phyloP scores from a whole-genome alignment of 2,329 filamentous ascomycete genomes.

The Clarireedia sp. region DNA sequence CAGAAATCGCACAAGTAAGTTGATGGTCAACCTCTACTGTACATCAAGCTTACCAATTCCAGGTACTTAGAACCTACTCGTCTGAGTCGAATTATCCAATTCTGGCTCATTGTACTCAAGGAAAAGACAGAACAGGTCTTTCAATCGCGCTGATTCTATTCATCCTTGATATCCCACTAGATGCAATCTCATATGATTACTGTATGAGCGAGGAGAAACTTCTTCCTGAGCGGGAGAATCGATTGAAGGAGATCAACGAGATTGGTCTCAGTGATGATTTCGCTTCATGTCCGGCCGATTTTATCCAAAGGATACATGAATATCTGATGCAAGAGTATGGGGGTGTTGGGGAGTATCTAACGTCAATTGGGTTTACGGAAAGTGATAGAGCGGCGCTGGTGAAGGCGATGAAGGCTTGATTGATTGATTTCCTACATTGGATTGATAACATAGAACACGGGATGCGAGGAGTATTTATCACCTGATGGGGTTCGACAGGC shows the following conservation, averaged over 20 bases:
- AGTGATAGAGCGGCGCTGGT: conserved; percentile 21
- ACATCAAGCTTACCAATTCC: not conserved
- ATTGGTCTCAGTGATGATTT: conserved; percentile 71
- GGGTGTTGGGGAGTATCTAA: conserved; percentile 58
- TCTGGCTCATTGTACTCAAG: conserved; percentile 78
- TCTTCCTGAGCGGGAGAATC: conserved; percentile 50
- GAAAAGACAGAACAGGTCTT: conserved; percentile 77
- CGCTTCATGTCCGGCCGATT: conserved; percentile 54
- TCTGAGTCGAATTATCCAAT: conserved; percentile 49
- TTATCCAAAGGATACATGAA: conserved; percentile 50
- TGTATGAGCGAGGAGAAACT: conserved; percentile 55
- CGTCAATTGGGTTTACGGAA: conserved; percentile 49
- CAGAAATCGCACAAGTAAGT: conserved; percentile 45
- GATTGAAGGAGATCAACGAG: conserved; percentile 58
- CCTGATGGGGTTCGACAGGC: too few relatives aligned
- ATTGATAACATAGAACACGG: too few relatives aligned
- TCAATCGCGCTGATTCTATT: conserved; percentile 61
- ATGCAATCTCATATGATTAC: conserved; percentile 66
- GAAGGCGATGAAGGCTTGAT: not conserved
- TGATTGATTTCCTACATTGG: too few relatives aligned
- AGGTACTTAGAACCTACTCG: conserved; percentile 43
- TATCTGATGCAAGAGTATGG: conserved; percentile 58
- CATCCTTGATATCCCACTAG: conserved; percentile 46
- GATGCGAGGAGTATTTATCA: too few relatives aligned
- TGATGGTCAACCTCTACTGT: not conserved